These are phyloP conservation scores for Penicillium sp. DNA, from an alignment of 2,329 filamentous ascomycete genomes.

Conservation along the genomic window DNA sequence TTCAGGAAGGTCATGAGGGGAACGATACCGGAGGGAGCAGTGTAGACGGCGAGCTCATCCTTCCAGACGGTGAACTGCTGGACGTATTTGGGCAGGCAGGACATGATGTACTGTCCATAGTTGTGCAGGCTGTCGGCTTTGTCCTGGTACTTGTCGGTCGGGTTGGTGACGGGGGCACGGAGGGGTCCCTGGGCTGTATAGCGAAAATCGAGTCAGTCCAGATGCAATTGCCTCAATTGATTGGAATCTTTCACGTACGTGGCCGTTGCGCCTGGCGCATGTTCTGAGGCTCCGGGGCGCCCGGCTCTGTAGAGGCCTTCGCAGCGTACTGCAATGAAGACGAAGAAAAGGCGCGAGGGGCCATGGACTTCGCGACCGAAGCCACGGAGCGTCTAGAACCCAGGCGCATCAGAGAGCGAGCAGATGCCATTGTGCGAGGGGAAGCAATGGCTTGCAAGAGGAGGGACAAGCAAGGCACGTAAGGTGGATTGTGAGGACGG, in stretches of 20 bases:
- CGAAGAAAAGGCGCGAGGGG: constrained; percentile 38
- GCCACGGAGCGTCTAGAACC: constrained; percentile 39
- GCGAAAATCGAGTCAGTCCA: constrained; percentile 14
- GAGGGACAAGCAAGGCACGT: constrained; percentile 19
- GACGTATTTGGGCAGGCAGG: constrained; percentile 92
- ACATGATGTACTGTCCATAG: constrained; percentile 95
- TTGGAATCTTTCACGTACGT: constrained; percentile 37
- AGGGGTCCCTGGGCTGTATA: constrained; percentile 55
- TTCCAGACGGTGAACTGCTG: constrained; percentile 99
- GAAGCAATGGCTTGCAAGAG: constrained; percentile 29
- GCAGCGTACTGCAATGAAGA: constrained; percentile 40
- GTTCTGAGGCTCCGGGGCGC: constrained; percentile 61
- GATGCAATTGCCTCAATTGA: constrained; percentile 5
- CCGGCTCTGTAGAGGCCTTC: constrained; percentile 49
- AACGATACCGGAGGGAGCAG: constrained; percentile 79
- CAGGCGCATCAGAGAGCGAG: constrained; percentile 45
- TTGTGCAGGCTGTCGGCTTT: constrained; percentile 84
- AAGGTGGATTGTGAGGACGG: constrained; percentile 25
- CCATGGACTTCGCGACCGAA: constrained; percentile 33
- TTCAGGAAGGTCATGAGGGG: constrained; percentile 94
- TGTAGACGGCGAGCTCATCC: constrained; percentile 93
- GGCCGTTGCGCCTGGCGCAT: constrained; percentile 58
- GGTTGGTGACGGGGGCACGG: constrained; percentile 77
- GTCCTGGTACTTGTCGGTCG: constrained; percentile 84
- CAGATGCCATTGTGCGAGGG: constrained; percentile 41